Evolutionary conservation across 2,329 filamentous ascomycete genomes (phyloP).

Genomic region (Phyllosticta citriasiana): DNA sequence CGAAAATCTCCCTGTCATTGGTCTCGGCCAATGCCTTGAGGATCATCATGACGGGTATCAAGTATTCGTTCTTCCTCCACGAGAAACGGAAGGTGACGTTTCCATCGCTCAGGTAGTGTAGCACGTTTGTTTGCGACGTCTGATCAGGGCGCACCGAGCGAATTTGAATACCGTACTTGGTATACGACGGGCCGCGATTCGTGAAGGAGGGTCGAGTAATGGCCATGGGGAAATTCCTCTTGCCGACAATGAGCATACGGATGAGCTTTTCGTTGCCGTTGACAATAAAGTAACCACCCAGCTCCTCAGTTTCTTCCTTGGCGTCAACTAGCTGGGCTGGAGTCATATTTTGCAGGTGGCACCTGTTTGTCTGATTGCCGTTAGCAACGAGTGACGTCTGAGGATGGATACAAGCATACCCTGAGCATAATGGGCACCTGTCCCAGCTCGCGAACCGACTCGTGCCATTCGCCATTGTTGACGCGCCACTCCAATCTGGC

Average conservation of each 20-base stretch:
- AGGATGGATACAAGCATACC: constrained; percentile 39
- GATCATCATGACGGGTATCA: constrained; percentile 95
- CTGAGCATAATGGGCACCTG: constrained; percentile 89
- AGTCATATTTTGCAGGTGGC: constrained; percentile 78
- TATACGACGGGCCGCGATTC: constrained; percentile 79
- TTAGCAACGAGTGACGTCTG: constrained; percentile 17
- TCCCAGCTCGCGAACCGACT: constrained; percentile 76
- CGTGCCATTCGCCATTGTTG: constrained; percentile 76
- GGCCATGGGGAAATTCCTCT: constrained; percentile 90
- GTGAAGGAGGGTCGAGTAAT: constrained; percentile 85
- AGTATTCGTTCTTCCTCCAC: constrained; percentile 93
- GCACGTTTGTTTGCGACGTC: constrained; percentile 91
- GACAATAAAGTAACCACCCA: constrained; percentile 94
- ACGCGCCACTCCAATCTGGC: constrained; percentile 76
- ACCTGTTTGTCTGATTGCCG: constrained; percentile 62
- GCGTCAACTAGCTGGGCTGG: constrained; percentile 72
- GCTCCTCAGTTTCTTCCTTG: constrained; percentile 92
- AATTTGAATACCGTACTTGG: constrained; percentile 80
- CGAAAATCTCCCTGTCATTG: constrained; percentile 92
- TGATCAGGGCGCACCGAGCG: constrained; percentile 93
- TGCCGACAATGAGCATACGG: constrained; percentile 79
- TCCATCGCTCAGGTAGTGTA: constrained; percentile 91
- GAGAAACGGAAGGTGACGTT: constrained; percentile 97
- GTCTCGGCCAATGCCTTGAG: constrained; percentile 91
- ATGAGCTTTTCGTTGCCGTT: constrained; percentile 98